Evolutionary conservation across 2,329 filamentous ascomycete species (phyloP), one percentile per base, ranked within the genome.

Genomic region (Pseudogymnoascus sp.): DNA sequence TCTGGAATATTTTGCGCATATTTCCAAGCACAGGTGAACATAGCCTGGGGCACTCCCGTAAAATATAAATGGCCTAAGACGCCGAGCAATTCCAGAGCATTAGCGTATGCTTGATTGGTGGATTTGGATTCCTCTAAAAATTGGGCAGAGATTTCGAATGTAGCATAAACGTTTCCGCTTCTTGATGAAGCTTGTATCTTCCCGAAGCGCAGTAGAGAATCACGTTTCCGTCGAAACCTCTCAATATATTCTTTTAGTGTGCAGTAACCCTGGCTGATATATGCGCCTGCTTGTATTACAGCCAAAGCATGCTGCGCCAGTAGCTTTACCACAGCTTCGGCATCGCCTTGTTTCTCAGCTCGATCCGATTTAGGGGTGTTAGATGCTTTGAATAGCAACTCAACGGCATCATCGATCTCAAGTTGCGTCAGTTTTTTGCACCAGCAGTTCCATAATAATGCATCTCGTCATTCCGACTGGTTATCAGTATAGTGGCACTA

Each of bases 121-220:
- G 62, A 61, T 21, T 57, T 23, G 13, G 60, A 60, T 11, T 57
- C 10, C n/a, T 63, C 39, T 14, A 68, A 51, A 7, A 62, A 60
- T n/a, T 37, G 23, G 11, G 64, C 64, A n/a, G 67, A 67, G 3
- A 64, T 61, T 43, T 68, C 67, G n/a, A 67, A 68, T 8, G 67
- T 66, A n/a, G 65, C 61, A 57, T 68, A 69, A 5, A 69, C 67
- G 43, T 63, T 37, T 8, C 48, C 36, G n/a, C 68, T 68, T 25
- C 39, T 64, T 6, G 67, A 67, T 23, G 48, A 41, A 8, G 43
- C 64, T 31, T 70, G 65, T 31, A 54, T 34, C 5, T 45, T 45
- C 1, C 37, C 36, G n/a, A 61, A 65, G 11, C 45, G 62, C 6
- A 67, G 21, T 1, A 67, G 34, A 28, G 45, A 51, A 25, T 13